These are phyloP conservation scores for Fusarium aywerte DNA, from an alignment of 2,329 filamentous ascomycete species.

Conservation along the genomic window DNA sequence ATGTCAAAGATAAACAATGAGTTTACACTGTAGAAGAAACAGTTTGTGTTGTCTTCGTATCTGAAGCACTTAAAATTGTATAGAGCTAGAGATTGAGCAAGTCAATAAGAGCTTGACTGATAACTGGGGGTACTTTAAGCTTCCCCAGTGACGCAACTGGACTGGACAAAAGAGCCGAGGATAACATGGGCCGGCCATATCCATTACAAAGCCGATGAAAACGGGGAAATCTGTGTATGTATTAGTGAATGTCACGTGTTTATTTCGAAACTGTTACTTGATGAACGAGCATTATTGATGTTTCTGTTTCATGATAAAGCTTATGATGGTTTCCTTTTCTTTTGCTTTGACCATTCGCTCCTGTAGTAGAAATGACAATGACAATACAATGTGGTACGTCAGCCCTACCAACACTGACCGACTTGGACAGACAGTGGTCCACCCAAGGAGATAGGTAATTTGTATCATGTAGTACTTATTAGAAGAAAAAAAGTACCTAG, in stretches of 20 bases:
- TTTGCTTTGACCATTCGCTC: background rate
- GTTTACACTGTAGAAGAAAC: background rate
- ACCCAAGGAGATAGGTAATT: background rate
- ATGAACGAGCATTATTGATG: background rate
- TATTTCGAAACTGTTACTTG: background rate
- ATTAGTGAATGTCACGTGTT: conserved; percentile 34
- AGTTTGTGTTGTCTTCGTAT: background rate
- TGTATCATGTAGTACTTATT: background rate
- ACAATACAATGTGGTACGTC: background rate
- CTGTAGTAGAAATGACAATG: background rate
- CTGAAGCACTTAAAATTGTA: conserved; percentile 11
- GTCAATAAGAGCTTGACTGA: conserved; percentile 19
- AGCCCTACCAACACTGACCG: background rate
- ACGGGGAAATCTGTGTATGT: background rate
- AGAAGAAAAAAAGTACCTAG: background rate
- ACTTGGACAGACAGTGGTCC: background rate
- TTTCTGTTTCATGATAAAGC: background rate
- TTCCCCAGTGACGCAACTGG: conserved; percentile 45
- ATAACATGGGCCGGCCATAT: conserved; percentile 38
- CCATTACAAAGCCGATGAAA: conserved; percentile 39
- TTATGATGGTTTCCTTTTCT: background rate
- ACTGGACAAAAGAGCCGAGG: conserved; percentile 42
- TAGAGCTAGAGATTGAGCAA: conserved; percentile 17
- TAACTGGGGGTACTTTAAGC: conserved; percentile 33
- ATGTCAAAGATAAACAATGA: conserved; percentile 1